Base-by-base conservation (phyloP, 164 flowering plant species). In the Hamamelis virginiana region DNA sequence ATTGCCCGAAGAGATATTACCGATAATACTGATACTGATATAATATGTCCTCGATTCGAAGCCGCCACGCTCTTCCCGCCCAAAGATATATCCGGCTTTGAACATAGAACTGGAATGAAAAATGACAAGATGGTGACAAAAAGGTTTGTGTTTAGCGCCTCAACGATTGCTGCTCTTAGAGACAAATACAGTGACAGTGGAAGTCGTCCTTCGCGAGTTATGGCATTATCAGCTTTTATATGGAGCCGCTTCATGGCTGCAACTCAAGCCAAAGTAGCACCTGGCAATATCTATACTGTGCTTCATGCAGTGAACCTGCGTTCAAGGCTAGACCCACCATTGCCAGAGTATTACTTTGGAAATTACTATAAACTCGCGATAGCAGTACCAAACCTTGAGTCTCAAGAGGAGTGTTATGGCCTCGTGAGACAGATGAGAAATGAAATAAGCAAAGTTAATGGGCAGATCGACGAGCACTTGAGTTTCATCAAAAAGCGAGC, bases 41-140 rank as follows among this genome's bases (percentile, higher is more conserved):
- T 64, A 1, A 45, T 52, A 10, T 11, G 14, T 11, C 82, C 84
- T 1, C 15, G 38, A 0, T 81, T 83, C 27, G 68, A 21, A 0
- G 57, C 75, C 1, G 68, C 81, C 15, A 1, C 47, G 6, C 62
- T 75, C 16, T 80, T 82, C 69, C 87, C 87, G 1, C 75, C 77
- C 0, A 70, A 21, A 22, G 65, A 74, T 43, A 15, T 76, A 4
- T 25, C 68, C 3, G 71, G 72, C 3, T 75, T 61, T n/a, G 5
- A 59, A 5, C 59, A 72, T 1, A 61, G 27, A 1, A 55, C 22
- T 0, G 68, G 60, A 0, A 60, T 76, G 0, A 10, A 0, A 3
- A 74, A 56, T 12, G 78, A 67, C 0, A 66, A 65, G 1, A 64
- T 79, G 1, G 69, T 74, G 8, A 70, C 75, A 0, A 81, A 66